Evolutionary conservation across 2,329 filamentous ascomycete species (phyloP), one percentile per base, ranked within the genome.

Genomic region (Diaporthe ilicicola): DNA sequence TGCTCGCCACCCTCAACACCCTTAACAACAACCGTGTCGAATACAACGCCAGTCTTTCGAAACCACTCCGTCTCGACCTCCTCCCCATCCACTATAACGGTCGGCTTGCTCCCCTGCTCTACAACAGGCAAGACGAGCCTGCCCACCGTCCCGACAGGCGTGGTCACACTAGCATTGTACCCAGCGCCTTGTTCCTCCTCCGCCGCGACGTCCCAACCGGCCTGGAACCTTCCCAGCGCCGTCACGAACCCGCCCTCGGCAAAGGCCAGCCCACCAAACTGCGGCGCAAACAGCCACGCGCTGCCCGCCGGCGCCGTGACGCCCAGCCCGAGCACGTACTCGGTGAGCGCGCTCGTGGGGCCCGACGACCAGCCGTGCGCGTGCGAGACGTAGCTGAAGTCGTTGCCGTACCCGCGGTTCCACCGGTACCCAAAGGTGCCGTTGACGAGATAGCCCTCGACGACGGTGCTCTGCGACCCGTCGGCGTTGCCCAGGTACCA

Each of bases 401-500:
- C 85, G 56, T 85, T 81, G 4, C 78, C 77, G 73, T 91, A 90
- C 0, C 88, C 88, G 8, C 83, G 77, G 59, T 84, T 80, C 39
- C 80, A 82, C 2, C 88, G 82, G 75, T 91, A 92, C 2, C 85
- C 87, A 73, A 88, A 92, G 0, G 81, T 85, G 3, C 88, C 88
- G 73, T 91, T 84, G 0, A 77, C 77, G 1, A 88, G 81, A 71
- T 89, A 90, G 0, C 89, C 89, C 77, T 91, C 89, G 32, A 90
- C 84, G 24, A 88, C 84, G 0, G 89, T 91, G 51, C 84, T 87
- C 69, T 85, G 81, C 0, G 89, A 90, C n/a, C 88, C 88, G 73
- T 88, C 85, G 1, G 84, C 82, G 70, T 90, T 84, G 71, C 85
- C 81, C 19, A 89, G 78, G 74, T 90, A 90, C 87, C 87, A 90